Base-by-base conservation (phyloP, 176 grass and related monocot genomes). In the Lolium perenne region DNA sequence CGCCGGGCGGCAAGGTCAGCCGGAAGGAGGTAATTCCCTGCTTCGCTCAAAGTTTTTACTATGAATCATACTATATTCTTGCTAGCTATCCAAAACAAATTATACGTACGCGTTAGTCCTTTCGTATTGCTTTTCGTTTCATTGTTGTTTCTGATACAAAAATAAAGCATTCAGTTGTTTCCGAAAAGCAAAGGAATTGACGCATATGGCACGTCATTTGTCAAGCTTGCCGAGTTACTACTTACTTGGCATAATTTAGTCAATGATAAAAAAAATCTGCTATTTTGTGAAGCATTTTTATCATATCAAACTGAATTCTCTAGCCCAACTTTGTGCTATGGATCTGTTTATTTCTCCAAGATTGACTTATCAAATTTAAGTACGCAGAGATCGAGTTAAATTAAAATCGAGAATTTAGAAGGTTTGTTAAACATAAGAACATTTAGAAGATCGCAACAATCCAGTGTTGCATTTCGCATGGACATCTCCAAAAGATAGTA, bases 21-120 rank as follows among this genome's bases (percentile, higher is more conserved):
- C 40, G 74, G 43, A 95, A 90, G 48, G 93, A 92, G 90, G 93
- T 95, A 95, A 91, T 6, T 32, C 68, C 85, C 29, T 63, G 77
- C 62, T 77, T 41, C 84, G 32, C 50, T 68, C 58, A 65, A 48
- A 71, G 7, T 21, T 22, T 71, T 21, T 21, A 13, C 22, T 71
- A 35, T 51, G 71, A 51, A 74, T 51, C 13, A 51, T 51, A 29
- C 26, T 29, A 74, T 9, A 50, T 26, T 26, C 3, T 15, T 51
- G 13, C 8, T 50, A 50, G 1, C 6, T 26, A 51, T 16, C 6
- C n/a, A 26, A 50, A 29, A 74, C 3, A 4, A 8, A 26, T 40
- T 38, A 43, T 4, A 7, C 9, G 13, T 53, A 53, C 15, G 51
- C 4, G 8, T 18, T 53, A 21, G 72, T 75, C 47, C 3, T 75